Base-by-base conservation (phyloP, 257 asterid genomes). In the Penstemon newberryi region DNA sequence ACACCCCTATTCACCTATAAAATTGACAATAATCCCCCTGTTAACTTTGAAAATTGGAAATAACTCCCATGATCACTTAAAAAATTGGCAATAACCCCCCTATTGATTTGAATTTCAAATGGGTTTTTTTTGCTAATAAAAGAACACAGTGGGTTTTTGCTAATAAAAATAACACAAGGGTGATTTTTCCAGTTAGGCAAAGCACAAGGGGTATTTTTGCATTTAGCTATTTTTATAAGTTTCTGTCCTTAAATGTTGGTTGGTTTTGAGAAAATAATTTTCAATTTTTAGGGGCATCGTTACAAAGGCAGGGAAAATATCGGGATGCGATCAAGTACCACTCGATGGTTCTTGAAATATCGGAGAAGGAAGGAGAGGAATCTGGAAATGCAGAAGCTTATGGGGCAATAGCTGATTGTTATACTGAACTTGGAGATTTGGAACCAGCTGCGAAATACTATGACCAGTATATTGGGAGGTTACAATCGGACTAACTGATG, bases 351-450 rank as follows among this genome's bases (percentile, higher is more conserved):
- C 85, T 94, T 54, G 95, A 83, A 53, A 78, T 94, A 46, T 89
- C 97, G 3, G 79, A 84, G 65, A 80, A 87, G 82, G 91, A 83
- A 72, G 96, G 96, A 72, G 97, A 94, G 74, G 91, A 91, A 47
- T 94, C 96, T 25, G 99, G 99, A 39, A 91, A 82, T 53, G 79
- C 97, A 4, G 97, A 94, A 83, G 99, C 99, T 42, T 91, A 81
- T 57, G 99, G 97, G 51, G 97, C 99, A 47, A 94, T 89, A 82
- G 99, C 97, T 49, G 97, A 94, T 85, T 94, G 97, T 70, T 94
- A 94, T 61, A 89, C 97, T 4, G 97, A 94, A 72, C 87, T 94
- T 39, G 96, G 99, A 38, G 99, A 94, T 76, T 74, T 94, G 56
- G 97, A 94, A 75, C 77, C 77, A 72, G 99, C 97, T 72, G 97